A percentile compares a stretch with the other conserved stretches of the same genome.
These are phyloP conservation scores for Limnanthes douglasii DNA, from an alignment of 345 rosid species.

Conservation along the genomic window DNA sequence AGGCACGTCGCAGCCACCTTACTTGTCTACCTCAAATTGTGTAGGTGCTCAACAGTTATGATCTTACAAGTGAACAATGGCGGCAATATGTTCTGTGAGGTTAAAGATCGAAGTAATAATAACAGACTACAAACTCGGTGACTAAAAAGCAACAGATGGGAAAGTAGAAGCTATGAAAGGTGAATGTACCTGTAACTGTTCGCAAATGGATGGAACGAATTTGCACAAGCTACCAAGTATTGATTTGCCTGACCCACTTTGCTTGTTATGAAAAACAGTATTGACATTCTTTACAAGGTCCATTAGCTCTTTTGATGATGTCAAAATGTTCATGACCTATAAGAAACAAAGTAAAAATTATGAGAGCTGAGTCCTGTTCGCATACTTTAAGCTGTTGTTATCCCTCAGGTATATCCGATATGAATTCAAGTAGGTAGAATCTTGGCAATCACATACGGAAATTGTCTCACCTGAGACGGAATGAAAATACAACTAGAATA, in stretches of 20 bases:
- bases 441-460: too few species aligned
- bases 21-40: too few species aligned
- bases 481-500: too few species aligned
- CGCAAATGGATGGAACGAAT: slow-evolving; percentile 54
- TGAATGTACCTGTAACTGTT: slow-evolving; percentile 55
- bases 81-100: background rate
- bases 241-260: slow-evolving; percentile 36
- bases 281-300: slow-evolving; percentile 54
- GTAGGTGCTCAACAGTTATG: background rate
- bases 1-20: too few species aligned
- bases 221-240: slow-evolving; percentile 24
- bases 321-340: slow-evolving; percentile 53
- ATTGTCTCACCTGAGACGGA: too few species aligned
- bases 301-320: slow-evolving; percentile 60
- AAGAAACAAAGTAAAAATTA: slow-evolving; percentile 8
- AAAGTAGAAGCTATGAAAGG: background rate
- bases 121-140: slow-evolving; percentile 1
- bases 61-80: background rate
- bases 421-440: too few species aligned
- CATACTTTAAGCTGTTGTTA: too few species aligned
- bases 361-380: too few species aligned
- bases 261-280: slow-evolving; percentile 45
- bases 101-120: background rate
- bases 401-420: too few species aligned
- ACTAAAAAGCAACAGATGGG: background rate